Conservation (phyloP, 305 asterid genomes). For the Galium porrigens region DNA sequence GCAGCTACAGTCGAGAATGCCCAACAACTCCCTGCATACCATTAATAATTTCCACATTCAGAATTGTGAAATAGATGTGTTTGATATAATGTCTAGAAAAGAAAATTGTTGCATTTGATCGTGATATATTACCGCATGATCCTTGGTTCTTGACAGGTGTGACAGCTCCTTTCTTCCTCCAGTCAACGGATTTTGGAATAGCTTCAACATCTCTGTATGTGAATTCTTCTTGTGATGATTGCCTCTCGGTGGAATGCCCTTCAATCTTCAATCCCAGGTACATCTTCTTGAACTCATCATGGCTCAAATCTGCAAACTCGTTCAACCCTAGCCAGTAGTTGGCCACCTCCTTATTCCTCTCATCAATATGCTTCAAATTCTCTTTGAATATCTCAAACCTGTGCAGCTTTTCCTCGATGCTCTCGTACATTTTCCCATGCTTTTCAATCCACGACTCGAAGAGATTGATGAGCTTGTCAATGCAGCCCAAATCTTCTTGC, state of each 20-base stretch:
- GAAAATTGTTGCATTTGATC: not conserved
- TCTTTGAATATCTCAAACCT: conserved; percentile 63
- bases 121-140: conserved; percentile 31
- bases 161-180: conserved; percentile 67
- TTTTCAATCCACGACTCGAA: conserved; percentile 53
- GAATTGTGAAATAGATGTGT: not conserved
- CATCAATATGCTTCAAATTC: conserved; percentile 53
- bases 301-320: conserved; percentile 56
- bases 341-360: conserved; percentile 34
- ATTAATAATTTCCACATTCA: not conserved
- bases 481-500: conserved; percentile 45
- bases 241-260: conserved; percentile 20
- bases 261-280: conserved; percentile 45
- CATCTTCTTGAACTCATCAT: conserved; percentile 50
- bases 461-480: conserved; percentile 46
- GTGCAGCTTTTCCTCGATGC: conserved; percentile 47
- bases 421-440: conserved; percentile 39
- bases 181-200: conserved; percentile 46
- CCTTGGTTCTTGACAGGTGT: conserved; percentile 63
- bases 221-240: conserved; percentile 23
- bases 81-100: not conserved
- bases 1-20: conserved; percentile 63
- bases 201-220: conserved; percentile 36
- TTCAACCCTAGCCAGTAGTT: conserved; percentile 66
- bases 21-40: conserved; percentile 53